A percentile compares a stretch with the other conserved stretches of the same genome.
phyloP scores from a whole-genome alignment of 2,329 filamentous ascomycete genomes.

The Neospermospora avenae region DNA sequence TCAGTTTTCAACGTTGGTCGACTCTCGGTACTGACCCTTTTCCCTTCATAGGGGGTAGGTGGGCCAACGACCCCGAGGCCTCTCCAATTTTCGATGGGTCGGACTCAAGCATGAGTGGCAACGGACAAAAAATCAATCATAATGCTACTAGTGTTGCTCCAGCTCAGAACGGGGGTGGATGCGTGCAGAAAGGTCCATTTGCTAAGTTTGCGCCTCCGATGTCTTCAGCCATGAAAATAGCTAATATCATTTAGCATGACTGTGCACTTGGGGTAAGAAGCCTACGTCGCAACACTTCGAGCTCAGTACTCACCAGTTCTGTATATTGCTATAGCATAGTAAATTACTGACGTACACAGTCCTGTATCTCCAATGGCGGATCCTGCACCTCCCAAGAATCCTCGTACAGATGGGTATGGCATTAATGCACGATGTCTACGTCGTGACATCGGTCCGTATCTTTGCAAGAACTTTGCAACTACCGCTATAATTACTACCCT shows the following conservation, averaged over 20 bases:
- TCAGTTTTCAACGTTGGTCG: too few relatives aligned
- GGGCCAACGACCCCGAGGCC: constrained; percentile 40
- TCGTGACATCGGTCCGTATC: constrained; percentile 37
- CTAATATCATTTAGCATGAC: constrained; percentile 22
- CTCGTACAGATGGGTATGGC: constrained; percentile 31
- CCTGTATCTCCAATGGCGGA: constrained; percentile 22
- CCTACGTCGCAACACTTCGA: background rate
- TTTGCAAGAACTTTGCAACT: constrained; percentile 1
- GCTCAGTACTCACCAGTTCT: background rate
- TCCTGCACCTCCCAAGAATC: constrained; percentile 33
- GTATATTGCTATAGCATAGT: background rate
- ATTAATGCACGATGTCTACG: constrained; percentile 43
- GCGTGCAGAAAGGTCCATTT: constrained; percentile 1
- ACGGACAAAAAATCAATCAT: constrained; percentile 38
- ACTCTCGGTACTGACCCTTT: too few relatives aligned
- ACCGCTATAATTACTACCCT: background rate
- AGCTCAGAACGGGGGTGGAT: background rate
- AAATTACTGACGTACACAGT: constrained; percentile 7
- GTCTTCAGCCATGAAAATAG: background rate
- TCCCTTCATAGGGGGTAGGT: constrained; percentile 34
- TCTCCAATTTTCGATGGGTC: constrained; percentile 54
- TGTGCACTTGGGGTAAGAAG: constrained; percentile 44
- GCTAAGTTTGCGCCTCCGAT: constrained; percentile 21
- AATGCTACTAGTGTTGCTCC: constrained; percentile 31
- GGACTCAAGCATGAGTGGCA: constrained; percentile 46